Percentiles rank a stretch among this genome's conserved stretches.
Evolutionary conservation across 768 basidiomycete species (phyloP).

Genomic region (Favolaschia claudopus): DNA sequence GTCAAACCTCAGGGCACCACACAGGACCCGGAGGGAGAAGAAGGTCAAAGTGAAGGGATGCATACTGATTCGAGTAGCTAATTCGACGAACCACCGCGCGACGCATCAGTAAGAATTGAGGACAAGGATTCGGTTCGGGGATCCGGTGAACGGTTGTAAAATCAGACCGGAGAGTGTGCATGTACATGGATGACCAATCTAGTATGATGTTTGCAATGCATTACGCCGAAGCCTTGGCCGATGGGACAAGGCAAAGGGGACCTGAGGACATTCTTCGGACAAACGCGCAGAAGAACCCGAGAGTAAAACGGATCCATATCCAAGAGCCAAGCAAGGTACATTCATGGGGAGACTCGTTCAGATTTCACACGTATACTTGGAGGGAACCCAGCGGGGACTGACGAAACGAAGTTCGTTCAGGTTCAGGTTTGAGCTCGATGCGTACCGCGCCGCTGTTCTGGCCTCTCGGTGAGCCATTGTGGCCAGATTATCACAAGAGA

Average conservation of each 20-base stretch:
- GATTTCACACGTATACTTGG: conserved; percentile 4
- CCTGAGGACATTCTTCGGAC: conserved; percentile 1
- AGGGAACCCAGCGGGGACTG: neutral
- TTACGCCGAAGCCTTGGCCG: neutral
- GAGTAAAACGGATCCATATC: neutral
- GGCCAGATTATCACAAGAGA: neutral
- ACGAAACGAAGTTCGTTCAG: neutral
- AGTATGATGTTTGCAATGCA: neutral
- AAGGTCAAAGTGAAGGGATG: no score
- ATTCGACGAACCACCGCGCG: conserved; percentile 7
- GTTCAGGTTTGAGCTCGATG: conserved; percentile 24
- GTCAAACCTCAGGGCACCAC: no score
- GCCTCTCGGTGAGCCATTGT: neutral
- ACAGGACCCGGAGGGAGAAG: no score
- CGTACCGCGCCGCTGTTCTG: conserved; percentile 14
- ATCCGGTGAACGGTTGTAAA: no score
- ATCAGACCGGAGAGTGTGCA: no score
- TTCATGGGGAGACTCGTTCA: no score
- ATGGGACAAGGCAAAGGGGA: neutral
- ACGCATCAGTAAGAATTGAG: no score
- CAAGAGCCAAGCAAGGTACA: neutral
- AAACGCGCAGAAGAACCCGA: neutral
- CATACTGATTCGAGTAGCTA: no score
- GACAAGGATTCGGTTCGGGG: no score
- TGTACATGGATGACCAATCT: no score